Evolutionary conservation across 495 filamentous ascomycete genomes (phyloP).

Genomic region (Cenococcum geophilum): DNA sequence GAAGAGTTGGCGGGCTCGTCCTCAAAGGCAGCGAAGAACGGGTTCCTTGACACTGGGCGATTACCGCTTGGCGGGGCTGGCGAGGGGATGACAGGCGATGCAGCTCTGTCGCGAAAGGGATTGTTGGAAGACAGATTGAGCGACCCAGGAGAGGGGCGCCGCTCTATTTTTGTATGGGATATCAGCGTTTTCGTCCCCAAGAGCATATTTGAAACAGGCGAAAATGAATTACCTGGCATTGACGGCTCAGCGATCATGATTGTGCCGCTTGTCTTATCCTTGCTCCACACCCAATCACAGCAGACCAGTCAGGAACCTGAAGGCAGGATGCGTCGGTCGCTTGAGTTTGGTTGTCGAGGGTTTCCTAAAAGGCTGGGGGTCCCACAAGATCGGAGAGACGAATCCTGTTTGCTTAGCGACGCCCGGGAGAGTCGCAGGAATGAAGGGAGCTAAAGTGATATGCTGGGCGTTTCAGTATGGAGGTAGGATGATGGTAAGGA

Average conservation of each 20-base stretch:
- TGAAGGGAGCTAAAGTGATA: conserved; percentile 5
- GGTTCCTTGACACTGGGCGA: conserved; percentile 79
- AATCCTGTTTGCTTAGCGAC: neutral
- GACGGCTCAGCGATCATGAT: conserved; percentile 31
- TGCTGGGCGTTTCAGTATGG: neutral
- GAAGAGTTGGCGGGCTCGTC: conserved; percentile 35
- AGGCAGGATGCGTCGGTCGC: conserved; percentile 5
- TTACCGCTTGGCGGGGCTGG: conserved; percentile 40
- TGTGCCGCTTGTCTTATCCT: conserved; percentile 17
- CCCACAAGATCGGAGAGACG: neutral
- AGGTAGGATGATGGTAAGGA: neutral
- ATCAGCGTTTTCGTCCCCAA: conserved; percentile 28
- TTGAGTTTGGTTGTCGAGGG: neutral
- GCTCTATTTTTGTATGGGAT: conserved; percentile 26
- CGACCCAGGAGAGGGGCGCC: conserved; percentile 29
- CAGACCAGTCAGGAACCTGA: conserved; percentile 5
- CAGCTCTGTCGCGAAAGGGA: conserved; percentile 85
- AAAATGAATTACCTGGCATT: conserved; percentile 33
- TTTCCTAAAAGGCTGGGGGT: neutral
- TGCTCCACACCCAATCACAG: conserved; percentile 24
- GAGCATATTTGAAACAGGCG: conserved; percentile 25
- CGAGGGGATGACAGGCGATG: conserved; percentile 52
- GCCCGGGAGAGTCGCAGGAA: neutral
- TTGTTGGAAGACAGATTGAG: conserved; percentile 71
- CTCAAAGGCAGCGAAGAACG: conserved; percentile 75